These are phyloP conservation scores for Bolboschoenoplectus hybrid DNA, from an alignment of 202 grass and related monocot species.

Conservation along the genomic window DNA sequence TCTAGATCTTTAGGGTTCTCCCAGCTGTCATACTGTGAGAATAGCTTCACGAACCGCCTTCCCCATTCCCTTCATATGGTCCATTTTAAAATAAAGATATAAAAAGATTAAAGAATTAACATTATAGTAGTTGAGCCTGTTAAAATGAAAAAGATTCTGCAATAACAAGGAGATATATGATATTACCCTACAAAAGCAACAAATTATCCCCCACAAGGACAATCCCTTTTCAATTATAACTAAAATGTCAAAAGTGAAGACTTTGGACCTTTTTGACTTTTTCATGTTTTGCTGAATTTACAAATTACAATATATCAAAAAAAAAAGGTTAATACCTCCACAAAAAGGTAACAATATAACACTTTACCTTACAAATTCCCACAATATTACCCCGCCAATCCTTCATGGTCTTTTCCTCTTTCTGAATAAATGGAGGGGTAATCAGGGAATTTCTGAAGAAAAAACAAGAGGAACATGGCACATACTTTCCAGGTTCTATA, in stretches of 20 bases:
- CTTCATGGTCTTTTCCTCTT: background rate
- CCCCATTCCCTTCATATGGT: conserved; percentile 86
- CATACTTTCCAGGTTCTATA: background rate
- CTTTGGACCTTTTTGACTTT: background rate
- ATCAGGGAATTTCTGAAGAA: conserved; percentile 26
- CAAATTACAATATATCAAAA: background rate
- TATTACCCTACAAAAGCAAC: conserved; percentile 14
- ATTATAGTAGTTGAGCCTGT: background rate
- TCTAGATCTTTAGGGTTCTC: conserved; percentile 87
- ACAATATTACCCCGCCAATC: background rate
- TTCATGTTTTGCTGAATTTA: background rate
- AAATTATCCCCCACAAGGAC: background rate
- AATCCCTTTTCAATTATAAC: background rate
- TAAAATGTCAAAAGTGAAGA: background rate
- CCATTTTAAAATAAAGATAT: conserved; percentile 24
- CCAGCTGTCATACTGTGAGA: conserved; percentile 79
- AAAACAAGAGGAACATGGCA: conserved; percentile 7
- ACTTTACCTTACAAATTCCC: background rate
- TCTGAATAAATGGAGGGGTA: background rate
- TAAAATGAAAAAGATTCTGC: conserved; percentile 39
- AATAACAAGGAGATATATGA: conserved; percentile 9
- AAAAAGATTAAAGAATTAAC: conserved; percentile 41
- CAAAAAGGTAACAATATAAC: conserved; percentile 6
- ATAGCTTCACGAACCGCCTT: conserved; percentile 80
- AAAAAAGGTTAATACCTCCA: background rate